phyloP scores from a whole-genome alignment of 2,329 filamentous ascomycete genomes.

The Diaporthe citriasiana region DNA sequence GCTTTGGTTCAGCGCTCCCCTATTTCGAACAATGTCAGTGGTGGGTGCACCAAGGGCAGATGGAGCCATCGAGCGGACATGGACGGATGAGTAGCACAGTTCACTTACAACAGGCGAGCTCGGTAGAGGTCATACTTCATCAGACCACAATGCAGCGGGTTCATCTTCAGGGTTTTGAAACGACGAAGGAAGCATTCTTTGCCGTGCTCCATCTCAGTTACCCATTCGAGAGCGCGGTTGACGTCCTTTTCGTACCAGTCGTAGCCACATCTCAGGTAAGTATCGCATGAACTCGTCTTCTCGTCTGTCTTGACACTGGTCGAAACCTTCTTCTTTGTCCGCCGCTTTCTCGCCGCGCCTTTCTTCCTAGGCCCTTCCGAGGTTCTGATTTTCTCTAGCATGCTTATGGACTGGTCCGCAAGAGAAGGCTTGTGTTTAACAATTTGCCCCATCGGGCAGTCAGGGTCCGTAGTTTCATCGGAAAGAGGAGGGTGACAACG shows the following conservation, averaged over 20 bases:
- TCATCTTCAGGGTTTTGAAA: not conserved
- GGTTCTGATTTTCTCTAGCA: not conserved
- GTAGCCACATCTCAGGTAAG: conserved; percentile 11
- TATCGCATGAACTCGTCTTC: not conserved
- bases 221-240: not conserved
- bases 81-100: not conserved
- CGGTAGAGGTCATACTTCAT: conserved; percentile 13
- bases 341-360: not conserved
- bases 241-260: conserved; percentile 16
- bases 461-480: not conserved
- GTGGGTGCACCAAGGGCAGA: not conserved
- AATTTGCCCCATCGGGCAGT: not conserved
- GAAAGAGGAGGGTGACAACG: not conserved
- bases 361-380: conserved; percentile 11
- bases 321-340: not conserved
- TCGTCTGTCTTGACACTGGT: not conserved
- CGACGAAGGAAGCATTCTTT: too few species aligned
- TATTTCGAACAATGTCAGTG: not conserved
- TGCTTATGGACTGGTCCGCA: not conserved
- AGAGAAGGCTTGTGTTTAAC: not conserved
- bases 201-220: not conserved
- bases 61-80: too few species aligned
- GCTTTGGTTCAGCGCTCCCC: conserved; percentile 1
- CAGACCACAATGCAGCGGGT: conserved; percentile 2
- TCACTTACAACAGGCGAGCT: conserved; percentile 8